Evolutionary conservation across 2,329 filamentous ascomycete species (phyloP), one percentile per base, ranked within the genome.

Genomic region (Arthrobotrys sphaeroides): DNA sequence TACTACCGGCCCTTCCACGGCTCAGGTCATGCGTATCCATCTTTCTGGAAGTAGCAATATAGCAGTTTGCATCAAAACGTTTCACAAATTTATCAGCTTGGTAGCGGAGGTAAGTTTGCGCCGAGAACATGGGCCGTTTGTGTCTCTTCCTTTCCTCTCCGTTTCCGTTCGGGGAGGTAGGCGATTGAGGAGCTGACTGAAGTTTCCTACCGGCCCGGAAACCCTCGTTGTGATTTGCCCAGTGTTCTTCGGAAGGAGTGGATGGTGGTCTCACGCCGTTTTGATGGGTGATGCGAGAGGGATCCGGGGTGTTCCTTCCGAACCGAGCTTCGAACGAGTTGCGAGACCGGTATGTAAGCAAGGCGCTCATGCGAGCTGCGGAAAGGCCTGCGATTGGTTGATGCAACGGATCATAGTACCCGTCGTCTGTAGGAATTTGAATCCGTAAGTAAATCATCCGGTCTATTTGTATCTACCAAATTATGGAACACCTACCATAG

Each of bases 41-140:
- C 83, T 99, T 99, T 80, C 95, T 91, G 3, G 95, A 98, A 83
- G 99, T 97, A 78, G 95, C 94, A 79, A 99, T 98, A 84, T 99
- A 99, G 84, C 95, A 99, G 83, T 99, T 99, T 80, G 93, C 92
- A 83, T 99, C 95, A 82, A 98, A 99, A 7, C 95, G 91, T 82
- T 92, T 93, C 80, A 98, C 95, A 80, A 99, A 99, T 83, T 99
- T 99, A 80, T 90, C 88, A 67, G 93, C 94, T 83, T 99, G 95
- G 83, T 99, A 99, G 18, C 95, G 91, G 45, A 99, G 88, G 83
- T 99, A 99, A 0, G 94, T 97, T 82, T 99, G 95, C 0, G 95
- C 95, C 0, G 95, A 98, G 83, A 98, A 99, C 83, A 97, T 97
- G 9, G 65, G 65, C 9, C 59, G 47, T 38, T 49, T 65, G 26